Evolutionary conservation across 2,329 filamentous ascomycete species (phyloP).

Genomic region (Calonectria naviculata): DNA sequence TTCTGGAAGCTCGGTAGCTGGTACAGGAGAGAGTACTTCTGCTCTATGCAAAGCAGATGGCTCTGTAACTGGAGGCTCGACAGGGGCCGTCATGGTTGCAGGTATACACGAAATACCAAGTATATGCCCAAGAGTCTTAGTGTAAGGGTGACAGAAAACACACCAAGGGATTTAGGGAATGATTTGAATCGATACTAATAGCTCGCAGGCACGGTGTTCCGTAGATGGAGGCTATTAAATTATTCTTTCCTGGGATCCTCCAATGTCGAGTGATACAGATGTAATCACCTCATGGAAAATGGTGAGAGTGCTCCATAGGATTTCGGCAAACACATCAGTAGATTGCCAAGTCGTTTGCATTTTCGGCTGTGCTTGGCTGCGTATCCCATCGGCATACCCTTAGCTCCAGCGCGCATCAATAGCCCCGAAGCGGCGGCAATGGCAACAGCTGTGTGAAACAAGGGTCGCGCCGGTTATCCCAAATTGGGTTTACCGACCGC

Average conservation of each 20-base stretch:
- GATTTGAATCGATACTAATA: not conserved
- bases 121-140: not conserved
- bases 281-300: not conserved
- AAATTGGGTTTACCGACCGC: not conserved
- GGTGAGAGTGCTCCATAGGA: not conserved
- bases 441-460: not conserved
- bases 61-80: slow-evolving; percentile 27
- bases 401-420: too few relatives aligned
- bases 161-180: not conserved
- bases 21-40: slow-evolving; percentile 9
- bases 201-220: not conserved
- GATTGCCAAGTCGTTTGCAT: too few relatives aligned
- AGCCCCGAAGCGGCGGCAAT: too few relatives aligned
- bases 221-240: not conserved
- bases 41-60: not conserved
- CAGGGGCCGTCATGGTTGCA: slow-evolving; percentile 26
- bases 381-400: too few relatives aligned
- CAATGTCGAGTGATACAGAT: not conserved
- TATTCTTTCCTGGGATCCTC: not conserved
- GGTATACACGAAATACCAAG: not conserved
- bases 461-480: not conserved
- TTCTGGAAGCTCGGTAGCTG: slow-evolving; percentile 34
- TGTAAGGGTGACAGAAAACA: not conserved
- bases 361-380: too few relatives aligned
- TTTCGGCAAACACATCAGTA: not conserved